Evolutionary conservation across 345 rosid species (phyloP).

Genomic region (Linum usitatissimum): DNA sequence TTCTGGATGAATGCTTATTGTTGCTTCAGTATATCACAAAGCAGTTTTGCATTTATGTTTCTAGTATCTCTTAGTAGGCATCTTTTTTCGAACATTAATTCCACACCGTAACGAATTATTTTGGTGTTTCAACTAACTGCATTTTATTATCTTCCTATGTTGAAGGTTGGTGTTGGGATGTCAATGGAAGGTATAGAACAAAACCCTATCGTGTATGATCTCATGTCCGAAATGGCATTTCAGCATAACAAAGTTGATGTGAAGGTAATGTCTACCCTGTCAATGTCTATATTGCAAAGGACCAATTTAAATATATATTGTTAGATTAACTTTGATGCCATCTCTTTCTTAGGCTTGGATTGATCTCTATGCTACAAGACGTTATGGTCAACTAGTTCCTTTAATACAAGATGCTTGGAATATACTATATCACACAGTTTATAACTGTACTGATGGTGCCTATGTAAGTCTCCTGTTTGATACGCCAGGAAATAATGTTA

Average conservation of each 20-base stretch:
- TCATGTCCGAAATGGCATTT: conserved; percentile 76
- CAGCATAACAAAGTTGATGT: conserved; percentile 42
- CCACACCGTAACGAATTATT: background rate
- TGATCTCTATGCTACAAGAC: conserved; percentile 38
- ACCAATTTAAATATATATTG: background rate
- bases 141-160: conserved; percentile 8
- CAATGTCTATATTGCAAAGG: background rate
- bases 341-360: conserved; percentile 45
- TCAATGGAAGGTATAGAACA: conserved; percentile 81
- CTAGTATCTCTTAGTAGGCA: background rate
- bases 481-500: background rate
- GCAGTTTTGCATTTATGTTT: background rate
- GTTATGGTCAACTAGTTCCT: conserved; percentile 42
- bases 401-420: conserved; percentile 43
- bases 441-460: conserved; percentile 62
- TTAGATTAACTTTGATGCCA: background rate
- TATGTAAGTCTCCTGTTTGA: conserved; percentile 33
- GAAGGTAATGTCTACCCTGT: conserved; percentile 31
- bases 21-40: background rate
- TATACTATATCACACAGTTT: conserved; percentile 46
- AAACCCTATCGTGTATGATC: conserved; percentile 64
- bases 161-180: conserved; percentile 71
- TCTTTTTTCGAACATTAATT: background rate
- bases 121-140: background rate
- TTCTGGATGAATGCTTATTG: background rate